phyloP scores from a whole-genome alignment of 2,329 filamentous ascomycete genomes.

The Trichoderma gracile region DNA sequence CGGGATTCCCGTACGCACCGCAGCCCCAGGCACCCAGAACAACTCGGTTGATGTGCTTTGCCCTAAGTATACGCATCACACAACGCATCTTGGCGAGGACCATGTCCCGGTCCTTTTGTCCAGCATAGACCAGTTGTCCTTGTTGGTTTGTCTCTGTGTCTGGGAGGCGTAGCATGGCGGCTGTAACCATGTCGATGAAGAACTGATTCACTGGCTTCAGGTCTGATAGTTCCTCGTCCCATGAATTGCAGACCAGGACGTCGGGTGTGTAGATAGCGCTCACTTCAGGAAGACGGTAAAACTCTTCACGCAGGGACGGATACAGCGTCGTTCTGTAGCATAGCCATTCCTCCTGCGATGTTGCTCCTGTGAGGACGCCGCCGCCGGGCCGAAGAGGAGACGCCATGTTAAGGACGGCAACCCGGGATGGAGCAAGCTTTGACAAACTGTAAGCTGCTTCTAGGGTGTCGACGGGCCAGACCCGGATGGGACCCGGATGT shows the following conservation, averaged over 20 bases:
- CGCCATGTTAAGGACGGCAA: slow-evolving; percentile 64
- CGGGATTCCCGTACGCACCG: slow-evolving; percentile 63
- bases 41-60: slow-evolving; percentile 49
- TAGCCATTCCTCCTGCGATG: slow-evolving; percentile 62
- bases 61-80: slow-evolving; percentile 54
- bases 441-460: slow-evolving; percentile 44
- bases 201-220: slow-evolving; percentile 49
- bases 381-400: slow-evolving; percentile 62
- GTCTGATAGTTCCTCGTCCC: slow-evolving; percentile 30
- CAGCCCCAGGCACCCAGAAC: slow-evolving; percentile 67
- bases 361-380: slow-evolving; percentile 60
- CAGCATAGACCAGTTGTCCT: slow-evolving; percentile 42
- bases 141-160: slow-evolving; percentile 45
- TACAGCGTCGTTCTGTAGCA: slow-evolving; percentile 62
- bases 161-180: slow-evolving; percentile 60
- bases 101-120: slow-evolving; percentile 52
- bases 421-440: slow-evolving; percentile 25
- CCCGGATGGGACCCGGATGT: slow-evolving; percentile 41
- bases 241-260: slow-evolving; percentile 57
- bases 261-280: slow-evolving; percentile 59
- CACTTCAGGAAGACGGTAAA: slow-evolving; percentile 61
- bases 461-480: slow-evolving; percentile 55
- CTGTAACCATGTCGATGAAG: slow-evolving; percentile 59
- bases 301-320: slow-evolving; percentile 57
- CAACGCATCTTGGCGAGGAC: slow-evolving; percentile 57